Evolutionary conservation across 169 alveolate species (phyloP), one percentile per base, ranked within the genome.

Genomic region (Cryptosporidium parvum): DNA sequence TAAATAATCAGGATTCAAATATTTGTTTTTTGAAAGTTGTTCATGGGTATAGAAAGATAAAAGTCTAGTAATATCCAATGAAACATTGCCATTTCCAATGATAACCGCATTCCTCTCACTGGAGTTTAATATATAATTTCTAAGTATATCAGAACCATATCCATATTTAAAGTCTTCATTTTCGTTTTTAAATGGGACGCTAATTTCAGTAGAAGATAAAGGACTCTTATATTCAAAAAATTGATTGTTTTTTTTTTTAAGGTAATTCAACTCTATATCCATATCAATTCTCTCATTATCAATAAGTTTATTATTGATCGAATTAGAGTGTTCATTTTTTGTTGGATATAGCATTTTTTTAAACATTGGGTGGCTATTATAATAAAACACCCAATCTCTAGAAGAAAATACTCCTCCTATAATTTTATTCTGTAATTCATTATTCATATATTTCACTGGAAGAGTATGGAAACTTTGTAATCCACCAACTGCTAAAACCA

Each of bases 21-120:
- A 61, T 21, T 42, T 67, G 75, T 62, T 80, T 62, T 80, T 65
- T 80, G 62, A 62, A 29, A 80, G 75, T 44, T 80, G 56, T 14
- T 61, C 35, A 80, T 80, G 65, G 2, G 59, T 16, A 67, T 80
- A 80, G 45, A 80, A 80, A 0, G 89, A 80, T 42, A 80, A 62
- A 1, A 80, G 23, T 44, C 89, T 29, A 8, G 69, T 37, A 44
- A 80, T 80, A 62, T 80, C 89, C 39, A 80, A 44, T 80, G 89
- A 51, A 61, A 80, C 89, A 80, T 80, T 80, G 23, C 89, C 89
- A 80, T 80, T 80, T 65, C 89, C 89, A 62, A 80, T 39, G 3
- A 80, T 44, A 37, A 80, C 69, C 16, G 89, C 89, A 80, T 65
- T 80, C 18, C 89, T 37, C 21, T 59, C 75, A 39, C 70, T 62